Conservation (phyloP, 179 eudicot genomes). For the Heliamphora pulchella region DNA sequence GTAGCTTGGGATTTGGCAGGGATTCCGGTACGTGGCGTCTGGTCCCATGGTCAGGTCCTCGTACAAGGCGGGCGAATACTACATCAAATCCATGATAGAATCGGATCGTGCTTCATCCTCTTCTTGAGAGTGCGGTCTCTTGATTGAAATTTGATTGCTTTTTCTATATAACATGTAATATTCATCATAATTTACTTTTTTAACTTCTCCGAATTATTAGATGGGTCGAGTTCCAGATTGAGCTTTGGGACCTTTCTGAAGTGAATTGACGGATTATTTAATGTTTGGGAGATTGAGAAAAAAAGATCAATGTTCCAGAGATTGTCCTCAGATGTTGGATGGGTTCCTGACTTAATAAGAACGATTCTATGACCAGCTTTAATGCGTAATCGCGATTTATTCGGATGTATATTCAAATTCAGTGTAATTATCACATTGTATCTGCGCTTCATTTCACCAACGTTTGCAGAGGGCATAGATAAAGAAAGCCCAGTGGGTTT, state of each 20-base stretch:
- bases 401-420: conserved; percentile 10
- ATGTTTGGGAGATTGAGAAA: background rate
- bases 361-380: background rate
- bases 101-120: conserved; percentile 69
- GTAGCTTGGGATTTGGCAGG: conserved; percentile 37
- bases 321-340: too few relatives aligned
- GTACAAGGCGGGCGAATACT: conserved; percentile 90
- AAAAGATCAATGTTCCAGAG: background rate
- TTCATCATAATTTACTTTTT: background rate
- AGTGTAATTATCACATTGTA: background rate
- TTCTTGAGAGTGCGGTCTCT: conserved; percentile 13
- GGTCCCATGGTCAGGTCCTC: conserved; percentile 98
- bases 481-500: too few relatives aligned
- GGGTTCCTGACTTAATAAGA: background rate
- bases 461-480: background rate
- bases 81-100: conserved; percentile 92
- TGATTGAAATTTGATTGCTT: background rate
- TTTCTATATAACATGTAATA: too few relatives aligned
- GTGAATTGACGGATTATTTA: background rate
- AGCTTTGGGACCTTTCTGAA: conserved; percentile 4
- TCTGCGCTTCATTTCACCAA: background rate
- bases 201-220: background rate
- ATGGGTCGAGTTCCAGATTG: too few relatives aligned
- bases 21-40: conserved; percentile 93
- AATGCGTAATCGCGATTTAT: background rate